Evolutionary conservation across 2,329 filamentous ascomycete species (phyloP).

Genomic region (Sordariomycetes sp.): DNA sequence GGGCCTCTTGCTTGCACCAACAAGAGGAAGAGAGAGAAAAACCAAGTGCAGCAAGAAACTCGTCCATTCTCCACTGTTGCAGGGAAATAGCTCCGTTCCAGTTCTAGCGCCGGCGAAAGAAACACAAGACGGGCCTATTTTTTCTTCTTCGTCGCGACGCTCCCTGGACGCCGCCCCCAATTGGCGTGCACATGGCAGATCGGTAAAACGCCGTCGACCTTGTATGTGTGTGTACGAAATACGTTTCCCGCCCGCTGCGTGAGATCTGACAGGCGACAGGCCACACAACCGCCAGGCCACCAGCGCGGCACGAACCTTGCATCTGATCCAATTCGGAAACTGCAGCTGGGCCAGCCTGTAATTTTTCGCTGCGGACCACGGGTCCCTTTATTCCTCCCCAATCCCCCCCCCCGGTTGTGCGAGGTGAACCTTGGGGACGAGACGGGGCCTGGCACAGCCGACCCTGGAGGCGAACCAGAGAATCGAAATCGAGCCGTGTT

Average conservation of each 20-base stretch:
- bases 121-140: background rate
- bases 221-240: background rate
- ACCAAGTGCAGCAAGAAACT: background rate
- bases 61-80: background rate
- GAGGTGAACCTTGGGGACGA: background rate
- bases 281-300: background rate
- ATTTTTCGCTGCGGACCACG: too few species aligned
- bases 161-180: background rate
- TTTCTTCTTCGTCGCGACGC: background rate
- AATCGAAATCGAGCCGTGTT: background rate
- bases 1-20: background rate
- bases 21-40: background rate
- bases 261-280: background rate
- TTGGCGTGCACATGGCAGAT: background rate
- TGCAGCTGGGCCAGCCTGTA: too few species aligned
- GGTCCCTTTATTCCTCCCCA: too few species aligned
- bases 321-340: background rate
- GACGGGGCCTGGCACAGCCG: background rate
- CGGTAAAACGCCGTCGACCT: background rate
- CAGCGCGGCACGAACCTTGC: background rate
- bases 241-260: background rate
- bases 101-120: background rate
- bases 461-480: background rate
- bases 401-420: background rate
- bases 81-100: background rate